Evolutionary conservation across 2,329 filamentous ascomycete genomes (phyloP).

Genomic region (Cladosporium phlei): DNA sequence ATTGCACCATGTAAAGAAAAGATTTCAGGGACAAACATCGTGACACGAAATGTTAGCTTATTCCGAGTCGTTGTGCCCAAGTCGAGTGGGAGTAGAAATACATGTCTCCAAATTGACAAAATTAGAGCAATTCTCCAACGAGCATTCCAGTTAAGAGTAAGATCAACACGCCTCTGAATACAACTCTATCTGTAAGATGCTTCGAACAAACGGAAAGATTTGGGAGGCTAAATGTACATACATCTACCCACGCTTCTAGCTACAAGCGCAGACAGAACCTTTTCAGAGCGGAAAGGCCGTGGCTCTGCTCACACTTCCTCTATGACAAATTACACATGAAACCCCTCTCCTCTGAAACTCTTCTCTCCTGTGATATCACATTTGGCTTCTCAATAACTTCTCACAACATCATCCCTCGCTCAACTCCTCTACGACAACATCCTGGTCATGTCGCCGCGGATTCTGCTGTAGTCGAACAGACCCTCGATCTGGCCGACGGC

Average conservation of each 20-base stretch:
- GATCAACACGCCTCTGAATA: too few relatives aligned
- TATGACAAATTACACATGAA: slow-evolving; percentile 13
- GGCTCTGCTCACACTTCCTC: slow-evolving; percentile 6
- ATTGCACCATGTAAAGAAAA: too few relatives aligned
- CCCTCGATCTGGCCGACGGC: slow-evolving; percentile 92
- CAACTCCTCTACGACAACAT: slow-evolving; percentile 47
- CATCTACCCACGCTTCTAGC: slow-evolving; percentile 11
- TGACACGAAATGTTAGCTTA: too few relatives aligned
- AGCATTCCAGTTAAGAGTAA: too few relatives aligned
- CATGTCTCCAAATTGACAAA: too few relatives aligned
- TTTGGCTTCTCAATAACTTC: not conserved
- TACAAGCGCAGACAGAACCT: slow-evolving; percentile 12
- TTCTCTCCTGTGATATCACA: slow-evolving; percentile 3
- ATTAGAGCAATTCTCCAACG: too few relatives aligned
- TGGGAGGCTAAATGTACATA: slow-evolving; percentile 11
- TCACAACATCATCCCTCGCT: not conserved
- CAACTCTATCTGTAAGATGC: too few relatives aligned
- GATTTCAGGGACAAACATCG: too few relatives aligned
- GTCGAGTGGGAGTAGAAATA: too few relatives aligned
- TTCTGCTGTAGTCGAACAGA: slow-evolving; percentile 68
- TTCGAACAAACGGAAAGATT: not conserved
- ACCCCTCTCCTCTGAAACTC: not conserved
- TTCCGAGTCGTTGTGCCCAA: too few relatives aligned
- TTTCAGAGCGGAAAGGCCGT: slow-evolving; percentile 11
- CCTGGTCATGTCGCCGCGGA: slow-evolving; percentile 82